Evolutionary conservation across 2,329 filamentous ascomycete genomes (phyloP), one percentile per base, ranked within the genome.

Genomic region (Raffaelea arxii): DNA sequence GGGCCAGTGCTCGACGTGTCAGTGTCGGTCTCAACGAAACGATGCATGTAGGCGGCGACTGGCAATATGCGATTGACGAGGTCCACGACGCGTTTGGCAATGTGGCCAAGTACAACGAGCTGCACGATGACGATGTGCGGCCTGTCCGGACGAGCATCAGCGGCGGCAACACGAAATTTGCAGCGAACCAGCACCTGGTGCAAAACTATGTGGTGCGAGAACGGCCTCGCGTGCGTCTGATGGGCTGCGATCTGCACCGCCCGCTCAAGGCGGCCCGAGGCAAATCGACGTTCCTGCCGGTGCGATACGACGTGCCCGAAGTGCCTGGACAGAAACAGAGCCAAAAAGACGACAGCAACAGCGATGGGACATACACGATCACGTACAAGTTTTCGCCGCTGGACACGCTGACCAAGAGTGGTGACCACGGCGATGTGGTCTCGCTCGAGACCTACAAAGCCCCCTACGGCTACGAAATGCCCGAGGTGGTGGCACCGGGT

Each of bases 1-100:
- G 92, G 92, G 88, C 87, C 16, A 80, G 78, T 48, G 70, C 82
- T 19, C 82, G 86, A 48, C 82, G 70, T 36, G 80, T 98, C 30
- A 75, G 75, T 10, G 87, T 98, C 19, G 81, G 87, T 4, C 68
- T 98, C 47, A 97, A 95, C 58, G 94, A 98, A 63, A 90, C 90
- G 5, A 80, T 98, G 67, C 79, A 78, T 42, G 74, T 74, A 6
- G 77, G 84, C 44, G 92, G 91, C 16, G 75, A 80, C 44, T 97
- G 91, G 90, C 74, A 84, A 50, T 98, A 97, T 60, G 82, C 84
- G 1, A 81, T 98, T 45, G 87, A 96, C 55, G 87, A 96, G 62
- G 87, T 98, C 9, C 80, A 87, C 49, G 92, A 98, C 67, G 91
- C 81, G 3, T 84, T 90, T 54, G 90, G 90, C 41, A 98, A 98